A percentile compares a stretch with the other conserved stretches of the same genome.
Evolutionary conservation across 805 yeast genomes (phyloP).

Genomic region (Saccharomycopsis fermentans): DNA sequence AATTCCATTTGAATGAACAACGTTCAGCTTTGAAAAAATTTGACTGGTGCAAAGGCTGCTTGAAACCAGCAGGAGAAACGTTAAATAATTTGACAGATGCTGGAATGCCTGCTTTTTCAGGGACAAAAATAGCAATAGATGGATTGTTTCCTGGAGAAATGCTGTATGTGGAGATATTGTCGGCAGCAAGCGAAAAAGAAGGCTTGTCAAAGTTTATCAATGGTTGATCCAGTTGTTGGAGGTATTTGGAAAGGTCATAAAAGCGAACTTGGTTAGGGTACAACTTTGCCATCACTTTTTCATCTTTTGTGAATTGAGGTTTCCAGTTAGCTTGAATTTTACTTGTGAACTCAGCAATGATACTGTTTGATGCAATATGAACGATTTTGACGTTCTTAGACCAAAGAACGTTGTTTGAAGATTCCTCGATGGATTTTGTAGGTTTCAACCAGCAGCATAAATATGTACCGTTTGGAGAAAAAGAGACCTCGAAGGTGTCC

Average conservation of each 20-base stretch:
- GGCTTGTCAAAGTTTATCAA: conserved; percentile 40
- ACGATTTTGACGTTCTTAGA: conserved; percentile 73
- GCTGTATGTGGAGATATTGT: conserved; percentile 50
- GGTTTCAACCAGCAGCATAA: conserved; percentile 90
- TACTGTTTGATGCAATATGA: conserved; percentile 39
- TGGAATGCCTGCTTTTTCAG: conserved; percentile 81
- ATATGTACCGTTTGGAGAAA: conserved; percentile 81
- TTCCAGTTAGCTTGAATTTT: conserved; percentile 86
- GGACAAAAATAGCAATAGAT: conserved; percentile 80
- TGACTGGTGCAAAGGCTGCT: conserved; percentile 73
- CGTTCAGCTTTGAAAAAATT: conserved; percentile 93
- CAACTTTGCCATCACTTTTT: conserved; percentile 53
- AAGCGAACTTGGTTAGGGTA: conserved; percentile 56
- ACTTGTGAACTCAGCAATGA: conserved; percentile 56
- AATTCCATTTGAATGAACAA: conserved; percentile 88
- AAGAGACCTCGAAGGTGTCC: conserved; percentile 73
- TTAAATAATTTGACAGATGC: conserved; percentile 80
- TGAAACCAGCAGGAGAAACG: conserved; percentile 44
- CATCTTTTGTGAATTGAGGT: conserved; percentile 83
- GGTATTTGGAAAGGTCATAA: conserved; percentile 35
- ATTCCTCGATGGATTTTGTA: conserved; percentile 38
- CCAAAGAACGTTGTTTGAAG: conserved; percentile 49
- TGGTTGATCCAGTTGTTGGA: conserved; percentile 24
- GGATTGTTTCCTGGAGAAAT: conserved; percentile 86
- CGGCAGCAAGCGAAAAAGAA: conserved; percentile 45